Percentiles rank a stretch among this genome's conserved stretches.
Conservation (phyloP, 257 asterid species). For the Ehretia macrophylla region DNA sequence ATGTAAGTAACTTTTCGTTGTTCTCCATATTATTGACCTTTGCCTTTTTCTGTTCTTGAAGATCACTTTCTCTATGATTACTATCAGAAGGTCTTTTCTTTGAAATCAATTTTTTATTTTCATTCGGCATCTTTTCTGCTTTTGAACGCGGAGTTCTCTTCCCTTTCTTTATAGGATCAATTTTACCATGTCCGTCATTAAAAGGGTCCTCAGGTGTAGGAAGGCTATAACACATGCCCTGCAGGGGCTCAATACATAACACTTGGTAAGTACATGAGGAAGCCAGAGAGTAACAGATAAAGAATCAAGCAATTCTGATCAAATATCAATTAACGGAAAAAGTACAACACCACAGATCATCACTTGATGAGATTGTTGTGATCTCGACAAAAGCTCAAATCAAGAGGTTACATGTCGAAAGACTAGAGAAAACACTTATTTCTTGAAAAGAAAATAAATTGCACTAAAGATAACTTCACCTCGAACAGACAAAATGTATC, state of each 20-base stretch:
- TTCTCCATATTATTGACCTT: conserved; percentile 17
- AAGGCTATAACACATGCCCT: conserved; percentile 97
- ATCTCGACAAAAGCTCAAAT: no score
- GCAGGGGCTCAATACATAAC: conserved; percentile 13
- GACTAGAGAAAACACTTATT: no score
- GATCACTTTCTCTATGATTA: not conserved
- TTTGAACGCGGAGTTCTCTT: conserved; percentile 32
- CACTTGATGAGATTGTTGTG: no score
- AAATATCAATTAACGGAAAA: no score
- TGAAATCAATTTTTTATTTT: conserved; percentile 23
- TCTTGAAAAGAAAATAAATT: no score
- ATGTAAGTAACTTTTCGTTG: conserved; percentile 9
- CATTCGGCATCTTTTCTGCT: conserved; percentile 21
- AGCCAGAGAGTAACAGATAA: conserved; percentile 5
- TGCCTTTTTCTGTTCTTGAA: conserved; percentile 3
- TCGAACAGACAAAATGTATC: no score
- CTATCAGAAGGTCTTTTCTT: conserved; percentile 5
- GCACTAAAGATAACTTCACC: no score
- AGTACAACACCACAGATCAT: no score
- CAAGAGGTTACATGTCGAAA: no score
- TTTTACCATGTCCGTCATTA: conserved; percentile 53
- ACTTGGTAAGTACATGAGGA: not conserved
- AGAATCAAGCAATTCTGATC: conserved; percentile 1
- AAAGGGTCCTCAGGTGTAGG: conserved; percentile 82
- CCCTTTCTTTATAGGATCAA: conserved; percentile 27